Evolutionary conservation across 352 stramenopile genomes (phyloP).

Genomic region (Pythium sukuiense): DNA sequence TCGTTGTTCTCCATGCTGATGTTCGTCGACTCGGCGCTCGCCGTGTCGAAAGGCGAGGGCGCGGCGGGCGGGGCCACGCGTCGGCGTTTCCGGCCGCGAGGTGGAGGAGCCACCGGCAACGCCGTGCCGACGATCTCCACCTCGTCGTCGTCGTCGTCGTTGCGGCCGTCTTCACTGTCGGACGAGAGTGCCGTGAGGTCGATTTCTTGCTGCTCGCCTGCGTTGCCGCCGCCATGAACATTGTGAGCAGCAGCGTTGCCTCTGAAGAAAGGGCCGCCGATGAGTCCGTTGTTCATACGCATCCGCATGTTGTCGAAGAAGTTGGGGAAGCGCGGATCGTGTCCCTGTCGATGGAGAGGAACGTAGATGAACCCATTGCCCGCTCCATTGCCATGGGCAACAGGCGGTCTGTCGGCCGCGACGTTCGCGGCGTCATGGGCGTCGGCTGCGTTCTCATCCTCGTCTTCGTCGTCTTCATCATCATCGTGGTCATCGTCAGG

Average conservation of each 20-base stretch:
- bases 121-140: slow-evolving; percentile 57
- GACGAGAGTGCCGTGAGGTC: slow-evolving; percentile 64
- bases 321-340: not conserved
- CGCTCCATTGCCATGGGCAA: not conserved
- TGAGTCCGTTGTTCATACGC: not conserved
- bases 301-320: not conserved
- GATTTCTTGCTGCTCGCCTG: slow-evolving; percentile 44
- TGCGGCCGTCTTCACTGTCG: slow-evolving; percentile 50
- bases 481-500: slow-evolving; percentile 5
- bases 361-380: not conserved
- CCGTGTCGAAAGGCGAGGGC: slow-evolving; percentile 33
- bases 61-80: slow-evolving; percentile 15
- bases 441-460: not conserved
- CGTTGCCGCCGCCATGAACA: slow-evolving; percentile 1
- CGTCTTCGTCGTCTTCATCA: slow-evolving; percentile 5
- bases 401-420: not conserved
- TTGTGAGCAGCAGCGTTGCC: not conserved
- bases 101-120: not conserved
- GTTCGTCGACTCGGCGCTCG: slow-evolving; percentile 61
- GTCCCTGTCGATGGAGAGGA: not conserved
- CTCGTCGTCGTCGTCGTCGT: slow-evolving; percentile 50
- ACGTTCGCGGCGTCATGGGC: not conserved
- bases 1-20: slow-evolving; percentile 77
- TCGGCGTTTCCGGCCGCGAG: slow-evolving; percentile 2
- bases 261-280: too few species aligned